Evolutionary conservation across 495 filamentous ascomycete species (phyloP).

Genomic region (Venustampulla echinocandica): DNA sequence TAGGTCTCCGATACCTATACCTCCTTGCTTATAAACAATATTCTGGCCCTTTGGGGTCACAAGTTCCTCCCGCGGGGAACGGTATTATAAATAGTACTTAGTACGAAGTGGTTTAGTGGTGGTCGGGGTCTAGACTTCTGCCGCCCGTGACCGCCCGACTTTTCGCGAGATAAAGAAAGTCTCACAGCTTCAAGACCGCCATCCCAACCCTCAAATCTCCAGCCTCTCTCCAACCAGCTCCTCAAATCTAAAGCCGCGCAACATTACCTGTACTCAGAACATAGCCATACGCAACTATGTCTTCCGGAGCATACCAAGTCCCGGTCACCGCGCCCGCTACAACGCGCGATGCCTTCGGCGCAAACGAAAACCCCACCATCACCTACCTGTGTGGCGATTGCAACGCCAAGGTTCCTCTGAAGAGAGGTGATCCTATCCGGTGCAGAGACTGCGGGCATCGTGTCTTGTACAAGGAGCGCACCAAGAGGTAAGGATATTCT

Average conservation of each 20-base stretch:
- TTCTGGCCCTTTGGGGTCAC: too few relatives aligned
- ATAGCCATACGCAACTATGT: slow-evolving; percentile 31
- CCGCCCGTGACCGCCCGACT: too few relatives aligned
- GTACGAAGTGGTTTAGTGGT: too few relatives aligned
- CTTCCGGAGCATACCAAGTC: slow-evolving; percentile 54
- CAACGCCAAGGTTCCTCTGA: slow-evolving; percentile 68
- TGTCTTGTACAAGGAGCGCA: slow-evolving; percentile 95
- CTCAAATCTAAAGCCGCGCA: background rate
- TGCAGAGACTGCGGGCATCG: slow-evolving; percentile 96
- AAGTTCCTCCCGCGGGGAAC: too few relatives aligned
- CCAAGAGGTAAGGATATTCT: slow-evolving; percentile 70
- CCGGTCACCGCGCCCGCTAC: slow-evolving; percentile 31
- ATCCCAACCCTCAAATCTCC: background rate
- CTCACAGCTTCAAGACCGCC: too few relatives aligned
- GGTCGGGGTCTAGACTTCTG: too few relatives aligned
- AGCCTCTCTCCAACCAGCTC: background rate
- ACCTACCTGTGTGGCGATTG: slow-evolving; percentile 93
- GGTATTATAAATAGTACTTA: too few relatives aligned
- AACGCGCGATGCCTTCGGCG: slow-evolving; percentile 22
- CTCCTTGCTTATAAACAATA: too few relatives aligned
- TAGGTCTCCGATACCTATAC: too few relatives aligned
- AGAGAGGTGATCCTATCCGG: slow-evolving; percentile 78
- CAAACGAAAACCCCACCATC: slow-evolving; percentile 41
- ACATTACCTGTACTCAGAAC: background rate
- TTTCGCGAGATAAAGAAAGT: too few relatives aligned